Conservation (phyloP, 129 eudicot genomes). For the Helichrysum umbraculigerum region DNA sequence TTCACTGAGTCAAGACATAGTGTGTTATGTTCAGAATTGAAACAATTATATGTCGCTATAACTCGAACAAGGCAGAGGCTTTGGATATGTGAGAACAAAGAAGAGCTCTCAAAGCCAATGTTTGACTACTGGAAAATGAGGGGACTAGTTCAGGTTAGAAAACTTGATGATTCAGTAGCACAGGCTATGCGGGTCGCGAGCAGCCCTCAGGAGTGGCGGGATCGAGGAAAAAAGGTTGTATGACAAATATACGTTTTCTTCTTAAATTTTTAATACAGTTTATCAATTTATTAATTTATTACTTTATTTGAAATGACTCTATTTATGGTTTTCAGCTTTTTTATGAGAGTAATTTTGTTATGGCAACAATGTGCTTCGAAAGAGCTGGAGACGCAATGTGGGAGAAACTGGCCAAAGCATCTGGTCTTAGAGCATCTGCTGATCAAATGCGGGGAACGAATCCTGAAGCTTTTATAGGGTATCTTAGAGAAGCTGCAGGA, state of each 20-base stretch:
- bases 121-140: constrained; percentile 73
- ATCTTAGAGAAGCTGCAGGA: constrained; percentile 65
- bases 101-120: constrained; percentile 69
- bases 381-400: constrained; percentile 67
- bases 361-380: constrained; percentile 89
- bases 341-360: constrained; percentile 63
- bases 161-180: constrained; percentile 65
- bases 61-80: constrained; percentile 84
- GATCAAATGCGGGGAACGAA: constrained; percentile 46
- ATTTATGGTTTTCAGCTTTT: constrained; percentile 47
- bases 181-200: constrained; percentile 81
- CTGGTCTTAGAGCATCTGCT: constrained; percentile 56
- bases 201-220: constrained; percentile 78
- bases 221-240: constrained; percentile 60
- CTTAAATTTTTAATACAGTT: too few species aligned
- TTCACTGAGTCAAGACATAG: constrained; percentile 55
- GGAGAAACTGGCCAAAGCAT: constrained; percentile 72
- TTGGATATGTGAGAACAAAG: constrained; percentile 75
- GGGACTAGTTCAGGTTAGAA: constrained; percentile 57
- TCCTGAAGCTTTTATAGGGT: constrained; percentile 36
- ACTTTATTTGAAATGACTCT: not conserved
- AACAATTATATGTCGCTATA: constrained; percentile 79
- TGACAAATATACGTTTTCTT: too few species aligned
- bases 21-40: constrained; percentile 74
- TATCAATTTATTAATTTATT: not conserved